phyloP scores from a whole-genome alignment of 768 basidiomycete genomes.

The Crucibulum laeve region DNA sequence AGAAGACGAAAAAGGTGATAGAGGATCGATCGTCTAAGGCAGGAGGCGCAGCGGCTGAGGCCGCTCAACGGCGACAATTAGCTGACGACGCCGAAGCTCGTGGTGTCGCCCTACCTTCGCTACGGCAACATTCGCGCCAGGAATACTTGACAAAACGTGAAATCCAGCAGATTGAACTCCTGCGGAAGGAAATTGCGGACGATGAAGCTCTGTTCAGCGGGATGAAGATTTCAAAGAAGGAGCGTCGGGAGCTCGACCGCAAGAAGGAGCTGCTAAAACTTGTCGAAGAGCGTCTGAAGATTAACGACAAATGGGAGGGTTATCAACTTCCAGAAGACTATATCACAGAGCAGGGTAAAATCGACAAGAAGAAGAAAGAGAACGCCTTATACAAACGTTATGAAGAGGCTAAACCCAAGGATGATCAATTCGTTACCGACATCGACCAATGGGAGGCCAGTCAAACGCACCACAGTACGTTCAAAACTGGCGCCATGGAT shows the following conservation, averaged over 20 bases:
- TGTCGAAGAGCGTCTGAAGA: conserved; percentile 90
- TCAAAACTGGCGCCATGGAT: conserved; percentile 91
- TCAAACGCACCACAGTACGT: conserved; percentile 86
- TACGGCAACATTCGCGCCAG: conserved; percentile 87
- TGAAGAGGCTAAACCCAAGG: conserved; percentile 87
- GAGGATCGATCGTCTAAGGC: conserved; percentile 86
- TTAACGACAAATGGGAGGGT: conserved; percentile 94
- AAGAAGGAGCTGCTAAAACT: conserved; percentile 91
- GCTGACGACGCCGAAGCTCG: conserved; percentile 74
- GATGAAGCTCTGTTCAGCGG: conserved; percentile 88
- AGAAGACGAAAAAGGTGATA: conserved; percentile 85
- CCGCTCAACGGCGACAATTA: conserved; percentile 71
- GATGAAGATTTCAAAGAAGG: conserved; percentile 85
- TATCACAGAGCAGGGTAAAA: conserved; percentile 96
- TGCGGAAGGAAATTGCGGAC: conserved; percentile 90
- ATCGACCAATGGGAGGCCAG: conserved; percentile 96
- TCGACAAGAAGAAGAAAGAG: conserved; percentile 95
- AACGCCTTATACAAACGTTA: conserved; percentile 92
- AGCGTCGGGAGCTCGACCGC: conserved; percentile 73
- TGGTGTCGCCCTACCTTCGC: conserved; percentile 51
- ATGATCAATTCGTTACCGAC: conserved; percentile 94
- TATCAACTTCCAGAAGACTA: conserved; percentile 98
- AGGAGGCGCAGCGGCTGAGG: conserved; percentile 74
- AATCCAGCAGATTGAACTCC: conserved; percentile 89
- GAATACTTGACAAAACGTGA: conserved; percentile 97